Conservation (phyloP, 106 monocot genomes). For the Dactylorhiza incarnata region DNA sequence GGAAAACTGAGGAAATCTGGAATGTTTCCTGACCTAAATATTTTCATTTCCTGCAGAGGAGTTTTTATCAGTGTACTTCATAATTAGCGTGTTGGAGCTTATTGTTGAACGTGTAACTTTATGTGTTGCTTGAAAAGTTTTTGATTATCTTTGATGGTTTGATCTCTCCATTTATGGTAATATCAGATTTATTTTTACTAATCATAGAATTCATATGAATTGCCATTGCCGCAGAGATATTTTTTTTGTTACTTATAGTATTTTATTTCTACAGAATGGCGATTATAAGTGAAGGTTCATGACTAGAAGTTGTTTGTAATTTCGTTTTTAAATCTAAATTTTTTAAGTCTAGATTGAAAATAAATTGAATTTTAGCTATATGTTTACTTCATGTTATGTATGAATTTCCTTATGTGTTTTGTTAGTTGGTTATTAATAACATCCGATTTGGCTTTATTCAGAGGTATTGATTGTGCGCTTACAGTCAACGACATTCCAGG, state of each 20-base stretch:
- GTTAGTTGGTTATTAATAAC: neutral
- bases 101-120: neutral
- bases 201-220: neutral
- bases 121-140: neutral
- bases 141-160: neutral
- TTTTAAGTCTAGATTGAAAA: neutral
- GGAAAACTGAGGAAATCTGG: neutral
- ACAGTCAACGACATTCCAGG: constrained; percentile 13
- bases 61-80: neutral
- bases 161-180: neutral
- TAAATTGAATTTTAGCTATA: neutral
- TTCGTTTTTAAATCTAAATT: neutral
- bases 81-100: neutral
- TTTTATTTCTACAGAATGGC: neutral
- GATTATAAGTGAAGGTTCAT: neutral
- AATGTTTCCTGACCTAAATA: neutral
- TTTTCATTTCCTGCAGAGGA: neutral
- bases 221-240: neutral
- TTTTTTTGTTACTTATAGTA: neutral
- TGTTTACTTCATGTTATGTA: neutral
- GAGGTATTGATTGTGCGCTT: constrained; percentile 16
- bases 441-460: neutral
- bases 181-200: neutral
- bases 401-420: neutral
- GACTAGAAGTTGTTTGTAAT: neutral